Base-by-base conservation (phyloP, 1,284 basidiomycete species). In the Microbotryum saponariae region DNA sequence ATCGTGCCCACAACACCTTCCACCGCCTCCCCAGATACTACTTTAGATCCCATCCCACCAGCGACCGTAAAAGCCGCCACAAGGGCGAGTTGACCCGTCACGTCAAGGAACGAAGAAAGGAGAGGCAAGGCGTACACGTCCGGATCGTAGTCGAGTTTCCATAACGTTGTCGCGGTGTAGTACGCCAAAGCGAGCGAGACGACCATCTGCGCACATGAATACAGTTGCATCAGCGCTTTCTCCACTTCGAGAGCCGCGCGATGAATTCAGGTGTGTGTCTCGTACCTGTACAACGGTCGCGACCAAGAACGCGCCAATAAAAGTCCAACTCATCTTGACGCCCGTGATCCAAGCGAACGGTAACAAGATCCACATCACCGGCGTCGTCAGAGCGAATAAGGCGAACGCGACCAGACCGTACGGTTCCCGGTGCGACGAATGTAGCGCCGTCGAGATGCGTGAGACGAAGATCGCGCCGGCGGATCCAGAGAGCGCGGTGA, bases 41-140 rank as follows among this genome's bases (percentile, higher is more conserved):
- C 37, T 42, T 42, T 42, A 9, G 37, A 20, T 21, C 8, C 20
- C 48, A 18, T 72, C 18, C 73, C 72, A 2, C 77, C 77, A 56
- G 74, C 58, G 9, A 60, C 60, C 6, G 73, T 75, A 63, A 77
- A 82, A n/a, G 77, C 76, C 47, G 75, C 53, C 4, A 76, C 74
- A 44, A 97, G 83, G 21, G 96, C 77, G 10, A 88, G 75, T 75
- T 97, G 92, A 9, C 91, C 91, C n/a, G 90, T 76, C 53, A 97
- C 84, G 74, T 98, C 94, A 77, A 97, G 86, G 45, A 91, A 74
- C 0, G 91, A 88, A 2, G 89, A 91, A 67, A 96, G 89, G 46
- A 94, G 83, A 3, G 94, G 94, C 21, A 97, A 78, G 2, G 91
- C 91, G 75, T 97, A 96, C 76, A 88, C 87, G 51, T 96, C 92